Evolutionary conservation across 2,329 filamentous ascomycete species (phyloP).

Genomic region (Neonectria magnoliae): DNA sequence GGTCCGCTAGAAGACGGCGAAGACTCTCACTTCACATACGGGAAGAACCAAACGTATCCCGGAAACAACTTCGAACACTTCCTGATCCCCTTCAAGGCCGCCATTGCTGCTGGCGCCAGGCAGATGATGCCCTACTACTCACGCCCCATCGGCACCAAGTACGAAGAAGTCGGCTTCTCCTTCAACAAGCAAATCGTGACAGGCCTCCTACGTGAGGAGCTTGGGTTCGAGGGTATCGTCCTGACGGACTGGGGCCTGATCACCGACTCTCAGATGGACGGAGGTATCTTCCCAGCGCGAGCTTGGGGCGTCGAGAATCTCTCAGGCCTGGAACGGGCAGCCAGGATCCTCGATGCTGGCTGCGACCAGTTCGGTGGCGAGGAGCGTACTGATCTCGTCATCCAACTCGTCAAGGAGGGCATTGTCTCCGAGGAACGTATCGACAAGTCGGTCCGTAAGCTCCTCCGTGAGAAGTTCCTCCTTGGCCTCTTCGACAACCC

Average conservation of each 20-base stretch:
- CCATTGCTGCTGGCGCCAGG: constrained; percentile 58
- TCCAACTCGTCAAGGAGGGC: constrained; percentile 56
- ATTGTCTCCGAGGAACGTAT: constrained; percentile 55
- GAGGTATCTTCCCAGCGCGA: constrained; percentile 57
- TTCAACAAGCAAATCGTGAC: constrained; percentile 63
- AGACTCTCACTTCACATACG: constrained; percentile 63
- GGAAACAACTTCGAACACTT: constrained; percentile 62
- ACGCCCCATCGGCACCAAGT: constrained; percentile 56
- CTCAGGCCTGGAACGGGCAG: constrained; percentile 53
- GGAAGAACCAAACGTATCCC: constrained; percentile 62
- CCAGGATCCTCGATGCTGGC: constrained; percentile 59
- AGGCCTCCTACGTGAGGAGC: constrained; percentile 54
- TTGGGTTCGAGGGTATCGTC: constrained; percentile 61
- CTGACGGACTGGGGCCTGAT: constrained; percentile 62
- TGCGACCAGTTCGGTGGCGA: constrained; percentile 63
- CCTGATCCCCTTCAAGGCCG: constrained; percentile 60
- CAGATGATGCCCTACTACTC: constrained; percentile 65
- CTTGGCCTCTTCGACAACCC: constrained; percentile 62
- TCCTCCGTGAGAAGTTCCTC: constrained; percentile 60
- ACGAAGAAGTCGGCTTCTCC: constrained; percentile 57
- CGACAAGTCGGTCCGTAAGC: constrained; percentile 55
- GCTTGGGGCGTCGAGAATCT: constrained; percentile 61
- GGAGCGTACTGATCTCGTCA: constrained; percentile 57
- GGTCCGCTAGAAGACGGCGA: constrained; percentile 60
- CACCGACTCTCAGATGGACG: constrained; percentile 53